Percentiles rank a stretch among this genome's conserved stretches.
Evolutionary conservation across 305 asterid species (phyloP).

Genomic region (Rubia peregrina): DNA sequence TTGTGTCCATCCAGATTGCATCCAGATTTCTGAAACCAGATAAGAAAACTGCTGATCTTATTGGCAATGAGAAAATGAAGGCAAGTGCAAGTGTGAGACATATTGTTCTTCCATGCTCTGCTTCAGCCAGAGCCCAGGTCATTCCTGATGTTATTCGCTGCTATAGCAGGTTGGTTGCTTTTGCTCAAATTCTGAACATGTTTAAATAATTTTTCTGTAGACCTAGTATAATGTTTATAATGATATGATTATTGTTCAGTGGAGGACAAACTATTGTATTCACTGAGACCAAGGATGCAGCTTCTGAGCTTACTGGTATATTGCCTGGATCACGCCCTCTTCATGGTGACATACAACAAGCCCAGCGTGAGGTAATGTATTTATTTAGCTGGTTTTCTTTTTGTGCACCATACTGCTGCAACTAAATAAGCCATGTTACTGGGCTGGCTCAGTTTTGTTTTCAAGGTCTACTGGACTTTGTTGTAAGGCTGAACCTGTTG

Average conservation of each 20-base stretch:
- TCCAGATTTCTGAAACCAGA: conserved; percentile 67
- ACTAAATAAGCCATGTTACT: too few relatives aligned
- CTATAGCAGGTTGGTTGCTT: conserved; percentile 71
- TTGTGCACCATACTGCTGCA: background rate
- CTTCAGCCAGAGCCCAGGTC: conserved; percentile 67
- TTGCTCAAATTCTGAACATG: background rate
- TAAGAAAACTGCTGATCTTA: conserved; percentile 77
- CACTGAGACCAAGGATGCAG: conserved; percentile 84
- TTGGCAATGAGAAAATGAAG: conserved; percentile 94
- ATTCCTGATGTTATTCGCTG: conserved; percentile 89
- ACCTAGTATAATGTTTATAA: background rate
- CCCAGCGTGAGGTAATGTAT: conserved; percentile 74
- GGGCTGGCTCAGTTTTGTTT: background rate
- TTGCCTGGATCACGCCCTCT: conserved; percentile 92
- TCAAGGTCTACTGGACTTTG: background rate
- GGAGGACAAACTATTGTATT: conserved; percentile 90
- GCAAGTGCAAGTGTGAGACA: conserved; percentile 89
- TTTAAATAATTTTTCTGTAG: background rate
- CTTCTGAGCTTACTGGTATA: conserved; percentile 79
- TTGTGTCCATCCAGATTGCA: conserved; percentile 43
- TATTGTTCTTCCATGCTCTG: conserved; percentile 81
- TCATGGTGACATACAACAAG: conserved; percentile 97
- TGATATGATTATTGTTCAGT: conserved; percentile 32
- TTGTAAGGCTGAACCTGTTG: background rate
- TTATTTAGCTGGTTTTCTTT: background rate